These are phyloP conservation scores for Malus sieversii DNA, from an alignment of 306 rosid species.

Conservation along the genomic window DNA sequence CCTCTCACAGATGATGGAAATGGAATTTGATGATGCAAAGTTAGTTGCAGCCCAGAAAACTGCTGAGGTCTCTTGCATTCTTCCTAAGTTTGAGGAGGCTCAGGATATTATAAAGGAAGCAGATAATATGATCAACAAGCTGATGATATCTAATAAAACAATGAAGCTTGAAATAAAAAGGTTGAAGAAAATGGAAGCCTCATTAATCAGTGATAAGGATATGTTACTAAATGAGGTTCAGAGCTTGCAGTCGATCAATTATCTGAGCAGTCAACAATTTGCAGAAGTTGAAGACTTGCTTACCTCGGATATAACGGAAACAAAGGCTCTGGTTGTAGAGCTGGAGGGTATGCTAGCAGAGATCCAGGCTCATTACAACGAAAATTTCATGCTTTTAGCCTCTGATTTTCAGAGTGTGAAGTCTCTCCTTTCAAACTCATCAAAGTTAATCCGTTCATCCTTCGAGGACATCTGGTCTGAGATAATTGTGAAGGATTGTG, in stretches of 20 bases:
- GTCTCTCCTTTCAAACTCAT: conserved; percentile 47
- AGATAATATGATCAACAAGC: conserved; percentile 67
- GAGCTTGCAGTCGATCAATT: conserved; percentile 48
- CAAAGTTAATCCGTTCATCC: conserved; percentile 56
- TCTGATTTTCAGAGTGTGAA: conserved; percentile 47
- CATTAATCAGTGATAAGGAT: conserved; percentile 40
- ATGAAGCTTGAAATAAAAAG: conserved; percentile 59
- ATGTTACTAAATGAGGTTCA: conserved; percentile 44
- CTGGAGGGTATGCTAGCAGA: conserved; percentile 52
- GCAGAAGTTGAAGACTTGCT: conserved; percentile 39
- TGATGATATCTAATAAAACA: conserved; percentile 63
- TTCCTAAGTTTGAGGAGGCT: conserved; percentile 80
- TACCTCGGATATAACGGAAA: conserved; percentile 39
- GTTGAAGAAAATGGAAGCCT: conserved; percentile 34
- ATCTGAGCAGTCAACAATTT: conserved; percentile 40
- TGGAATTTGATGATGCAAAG: conserved; percentile 72
- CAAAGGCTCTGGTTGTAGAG: conserved; percentile 43
- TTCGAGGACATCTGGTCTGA: conserved; percentile 86
- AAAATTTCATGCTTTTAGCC: conserved; percentile 39
- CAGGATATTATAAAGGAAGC: conserved; percentile 71
- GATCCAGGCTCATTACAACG: conserved; percentile 37
- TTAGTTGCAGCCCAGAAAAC: conserved; percentile 57
- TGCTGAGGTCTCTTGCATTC: conserved; percentile 63
- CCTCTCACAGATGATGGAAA: conserved; percentile 51
- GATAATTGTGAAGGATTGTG: conserved; percentile 74